A percentile compares a stretch with the other conserved stretches of the same genome.
phyloP scores from a whole-genome alignment of 352 stramenopile genomes.

The Pythium grandisporangium region DNA sequence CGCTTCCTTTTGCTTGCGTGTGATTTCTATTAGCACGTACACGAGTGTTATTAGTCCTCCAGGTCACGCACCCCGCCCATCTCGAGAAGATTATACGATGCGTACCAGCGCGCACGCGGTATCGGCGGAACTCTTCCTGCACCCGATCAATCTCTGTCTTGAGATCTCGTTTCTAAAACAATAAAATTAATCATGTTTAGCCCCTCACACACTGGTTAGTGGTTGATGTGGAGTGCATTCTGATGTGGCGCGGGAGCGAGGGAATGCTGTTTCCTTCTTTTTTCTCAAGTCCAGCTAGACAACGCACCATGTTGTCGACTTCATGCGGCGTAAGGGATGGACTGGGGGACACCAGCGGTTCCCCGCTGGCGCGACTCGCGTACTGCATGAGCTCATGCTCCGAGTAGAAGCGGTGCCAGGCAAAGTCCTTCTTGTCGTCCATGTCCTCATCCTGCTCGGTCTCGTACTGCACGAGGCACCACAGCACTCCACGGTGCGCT shows the following conservation, averaged over 20 bases:
- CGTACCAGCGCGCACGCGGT: constrained; percentile 68
- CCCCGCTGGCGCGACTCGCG: constrained; percentile 35
- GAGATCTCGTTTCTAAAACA: constrained; percentile 57
- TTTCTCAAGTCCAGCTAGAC: background rate
- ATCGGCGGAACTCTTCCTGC: constrained; percentile 82
- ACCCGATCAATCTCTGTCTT: constrained; percentile 79
- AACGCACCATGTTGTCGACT: constrained; percentile 57
- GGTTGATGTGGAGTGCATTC: too few relatives aligned
- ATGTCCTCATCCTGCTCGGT: constrained; percentile 57
- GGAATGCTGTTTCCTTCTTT: too few relatives aligned
- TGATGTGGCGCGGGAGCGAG: too few relatives aligned
- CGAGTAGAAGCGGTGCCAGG: constrained; percentile 61
- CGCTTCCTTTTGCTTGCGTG: constrained; percentile 83
- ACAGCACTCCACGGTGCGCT: constrained; percentile 39
- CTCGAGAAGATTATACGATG: too few relatives aligned
- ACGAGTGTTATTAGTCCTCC: too few relatives aligned
- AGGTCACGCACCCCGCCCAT: too few relatives aligned
- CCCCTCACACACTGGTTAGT: background rate
- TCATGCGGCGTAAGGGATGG: constrained; percentile 66
- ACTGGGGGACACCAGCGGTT: constrained; percentile 52
- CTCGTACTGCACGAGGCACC: constrained; percentile 80
- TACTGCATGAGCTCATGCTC: constrained; percentile 60
- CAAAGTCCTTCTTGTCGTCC: constrained; percentile 53
- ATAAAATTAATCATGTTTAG: background rate
- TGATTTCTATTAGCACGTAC: constrained; percentile 76